A percentile compares a stretch with the other conserved stretches of the same genome.
phyloP scores from a whole-genome alignment of 192 early-diverging fungal genomes.

The Entomortierella lignicola region DNA sequence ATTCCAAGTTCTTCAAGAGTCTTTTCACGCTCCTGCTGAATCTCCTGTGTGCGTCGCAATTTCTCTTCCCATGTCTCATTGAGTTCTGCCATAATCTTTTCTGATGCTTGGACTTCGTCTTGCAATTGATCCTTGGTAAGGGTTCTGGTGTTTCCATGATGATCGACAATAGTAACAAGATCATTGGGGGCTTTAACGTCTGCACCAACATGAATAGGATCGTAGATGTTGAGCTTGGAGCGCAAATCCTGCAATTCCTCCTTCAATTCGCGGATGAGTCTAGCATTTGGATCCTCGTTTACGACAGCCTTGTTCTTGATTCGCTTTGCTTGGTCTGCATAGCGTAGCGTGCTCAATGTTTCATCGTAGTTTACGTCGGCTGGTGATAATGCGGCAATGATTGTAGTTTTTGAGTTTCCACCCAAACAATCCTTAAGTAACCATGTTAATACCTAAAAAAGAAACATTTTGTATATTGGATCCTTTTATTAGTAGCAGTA shows the following conservation, averaged over 20 bases:
- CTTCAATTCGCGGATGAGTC: constrained; percentile 84
- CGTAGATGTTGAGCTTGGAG: constrained; percentile 62
- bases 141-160: constrained; percentile 55
- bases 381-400: constrained; percentile 85
- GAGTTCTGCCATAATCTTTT: constrained; percentile 88
- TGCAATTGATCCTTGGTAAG: constrained; percentile 67
- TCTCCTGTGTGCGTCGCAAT: constrained; percentile 73
- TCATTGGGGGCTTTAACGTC: constrained; percentile 41
- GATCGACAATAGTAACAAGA: constrained; percentile 58
- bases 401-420: constrained; percentile 86
- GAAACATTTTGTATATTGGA: background rate
- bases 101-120: constrained; percentile 84
- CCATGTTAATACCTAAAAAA: constrained; percentile 79
- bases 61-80: constrained; percentile 90
- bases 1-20: constrained; percentile 86
- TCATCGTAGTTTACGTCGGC: constrained; percentile 76
- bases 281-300: constrained; percentile 88
- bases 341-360: constrained; percentile 87
- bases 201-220: constrained; percentile 45
- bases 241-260: constrained; percentile 79
- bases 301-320: constrained; percentile 93
- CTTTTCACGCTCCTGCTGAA: constrained; percentile 78
- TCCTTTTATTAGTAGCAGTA: no score
- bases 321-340: constrained; percentile 90
- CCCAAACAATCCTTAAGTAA: constrained; percentile 86